Base-by-base conservation (phyloP, 192 early-diverging fungal species). In the Thoreauomyces humboldtii region DNA sequence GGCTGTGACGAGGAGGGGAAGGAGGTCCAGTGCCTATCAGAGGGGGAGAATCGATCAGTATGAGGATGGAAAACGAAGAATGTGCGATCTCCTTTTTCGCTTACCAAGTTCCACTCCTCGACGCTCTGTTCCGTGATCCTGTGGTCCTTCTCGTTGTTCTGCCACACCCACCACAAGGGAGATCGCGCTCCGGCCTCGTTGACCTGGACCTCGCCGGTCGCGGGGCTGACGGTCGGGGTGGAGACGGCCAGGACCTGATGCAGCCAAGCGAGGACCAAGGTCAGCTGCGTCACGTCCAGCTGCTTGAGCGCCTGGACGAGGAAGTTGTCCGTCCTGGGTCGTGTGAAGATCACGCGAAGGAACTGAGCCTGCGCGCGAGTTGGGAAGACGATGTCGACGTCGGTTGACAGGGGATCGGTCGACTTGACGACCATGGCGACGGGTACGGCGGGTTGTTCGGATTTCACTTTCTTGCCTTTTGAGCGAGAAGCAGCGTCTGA, bases 61-160 rank as follows among this genome's bases (percentile, higher is more conserved):
- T 41, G 38, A 17, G 38, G 17, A 17, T 41, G 38, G 17, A 41
- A 41, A 12, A 41, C n/a, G n/a, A n/a, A n/a, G 17, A 17, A 9
- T 46, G 44, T 52, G 25, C 15, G 7, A 14, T 29, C 3, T 2
- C 15, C 32, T 5, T 52, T 52, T 24, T 5, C 2, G 29, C 63
- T 1, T 65, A 65, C 63, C 63, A 43, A 17, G 9, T 33, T 21
- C 63, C 63, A 65, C 29, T 65, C 62, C 28, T 36, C 38, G 22
- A 53, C 2, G 29, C 50, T 27, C 21, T 27, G 50, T 31, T 52
- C 50, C 44, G 44, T 29, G 32, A 27, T 50, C 7, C 12, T 9
- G 7, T 50, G 27, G 15, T 52, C 50, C 15, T 25, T 25, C 24
- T 31, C 15, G 4, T 22, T 22, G 15, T 52, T 22, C 29, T 19